phyloP scores from a whole-genome alignment of 208 protist genomes.

The Wallacemonas sp. region DNA sequence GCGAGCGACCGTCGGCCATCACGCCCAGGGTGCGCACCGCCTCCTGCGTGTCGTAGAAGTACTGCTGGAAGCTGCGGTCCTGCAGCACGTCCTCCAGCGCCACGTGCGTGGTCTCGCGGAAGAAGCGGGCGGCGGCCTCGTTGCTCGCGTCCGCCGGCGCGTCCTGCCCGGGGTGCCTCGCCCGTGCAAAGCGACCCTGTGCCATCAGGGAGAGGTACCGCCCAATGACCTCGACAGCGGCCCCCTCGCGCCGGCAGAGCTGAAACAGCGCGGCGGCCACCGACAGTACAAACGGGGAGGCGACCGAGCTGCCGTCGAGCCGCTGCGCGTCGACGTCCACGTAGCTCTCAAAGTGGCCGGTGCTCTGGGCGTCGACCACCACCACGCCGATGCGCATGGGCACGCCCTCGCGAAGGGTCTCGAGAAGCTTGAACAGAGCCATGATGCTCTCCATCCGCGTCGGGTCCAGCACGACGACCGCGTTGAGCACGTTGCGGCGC shows the following conservation, averaged over 20 bases:
- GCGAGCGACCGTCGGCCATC: slow-evolving; percentile 11
- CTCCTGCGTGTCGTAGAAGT: slow-evolving; percentile 8
- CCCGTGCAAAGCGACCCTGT: neutral
- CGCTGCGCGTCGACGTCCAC: slow-evolving; percentile 1
- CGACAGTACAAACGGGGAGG: slow-evolving; percentile 11
- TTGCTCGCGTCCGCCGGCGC: neutral
- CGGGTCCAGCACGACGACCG: slow-evolving; percentile 69
- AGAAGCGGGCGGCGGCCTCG: neutral
- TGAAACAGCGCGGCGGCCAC: slow-evolving; percentile 29
- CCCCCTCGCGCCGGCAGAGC: slow-evolving; percentile 1
- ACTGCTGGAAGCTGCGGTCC: slow-evolving; percentile 21
- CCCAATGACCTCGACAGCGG: neutral
- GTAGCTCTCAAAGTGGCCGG: slow-evolving; percentile 1
- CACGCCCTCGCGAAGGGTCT: slow-evolving; percentile 20
- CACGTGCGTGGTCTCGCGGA: neutral
- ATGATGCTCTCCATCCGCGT: slow-evolving; percentile 13
- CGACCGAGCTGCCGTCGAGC: neutral
- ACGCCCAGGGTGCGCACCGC: slow-evolving; percentile 14
- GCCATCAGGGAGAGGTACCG: slow-evolving; percentile 7
- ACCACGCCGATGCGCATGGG: slow-evolving; percentile 64
- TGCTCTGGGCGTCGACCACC: slow-evolving; percentile 34
- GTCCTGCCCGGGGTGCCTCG: neutral
- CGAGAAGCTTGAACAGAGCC: slow-evolving; percentile 18
- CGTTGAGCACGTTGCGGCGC: slow-evolving; percentile 73
- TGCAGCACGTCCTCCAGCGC: slow-evolving; percentile 20